Conservation (phyloP, 2,329 filamentous ascomycete genomes). For the Calonectria pseudoturangicola region DNA sequence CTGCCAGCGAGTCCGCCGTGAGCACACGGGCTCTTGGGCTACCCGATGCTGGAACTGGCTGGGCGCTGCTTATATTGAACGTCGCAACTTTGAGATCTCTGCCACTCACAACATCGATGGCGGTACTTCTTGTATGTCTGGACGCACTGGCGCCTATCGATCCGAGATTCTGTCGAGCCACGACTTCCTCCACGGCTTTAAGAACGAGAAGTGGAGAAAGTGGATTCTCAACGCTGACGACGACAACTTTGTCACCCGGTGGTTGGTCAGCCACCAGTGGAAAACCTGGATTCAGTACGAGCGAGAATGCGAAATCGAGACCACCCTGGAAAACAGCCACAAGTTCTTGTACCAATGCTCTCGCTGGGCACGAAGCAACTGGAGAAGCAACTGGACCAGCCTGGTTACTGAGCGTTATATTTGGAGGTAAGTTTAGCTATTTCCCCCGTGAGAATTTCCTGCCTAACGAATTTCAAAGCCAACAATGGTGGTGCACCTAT, state of each 20-base stretch:
- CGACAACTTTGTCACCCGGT: slow-evolving; percentile 98
- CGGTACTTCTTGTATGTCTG: slow-evolving; percentile 97
- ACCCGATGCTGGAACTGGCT: slow-evolving; percentile 89
- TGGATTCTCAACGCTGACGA: slow-evolving; percentile 97
- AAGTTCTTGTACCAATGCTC: slow-evolving; percentile 96
- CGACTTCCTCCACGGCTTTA: slow-evolving; percentile 91
- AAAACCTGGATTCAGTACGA: slow-evolving; percentile 98
- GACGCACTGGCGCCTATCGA: slow-evolving; percentile 93
- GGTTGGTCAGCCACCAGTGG: slow-evolving; percentile 94
- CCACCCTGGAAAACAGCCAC: slow-evolving; percentile 90
- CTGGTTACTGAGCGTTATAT: slow-evolving; percentile 89
- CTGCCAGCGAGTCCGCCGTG: slow-evolving; percentile 88
- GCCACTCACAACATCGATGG: slow-evolving; percentile 96
- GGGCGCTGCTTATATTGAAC: slow-evolving; percentile 92
- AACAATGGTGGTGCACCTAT: slow-evolving; percentile 95
- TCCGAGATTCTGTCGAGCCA: slow-evolving; percentile 90
- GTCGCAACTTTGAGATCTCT: slow-evolving; percentile 97
- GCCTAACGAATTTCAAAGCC: slow-evolving; percentile 70
- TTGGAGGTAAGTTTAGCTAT: slow-evolving; percentile 82
- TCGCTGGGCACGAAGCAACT: slow-evolving; percentile 97
- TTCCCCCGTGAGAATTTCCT: background rate
- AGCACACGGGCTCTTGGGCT: slow-evolving; percentile 74
- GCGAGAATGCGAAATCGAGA: slow-evolving; percentile 91
- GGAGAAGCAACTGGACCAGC: slow-evolving; percentile 96
- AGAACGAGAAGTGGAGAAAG: slow-evolving; percentile 90